These are phyloP conservation scores for Ceratocystis lukuohia DNA, from an alignment of 2,329 filamentous ascomycete species.

Conservation along the genomic window DNA sequence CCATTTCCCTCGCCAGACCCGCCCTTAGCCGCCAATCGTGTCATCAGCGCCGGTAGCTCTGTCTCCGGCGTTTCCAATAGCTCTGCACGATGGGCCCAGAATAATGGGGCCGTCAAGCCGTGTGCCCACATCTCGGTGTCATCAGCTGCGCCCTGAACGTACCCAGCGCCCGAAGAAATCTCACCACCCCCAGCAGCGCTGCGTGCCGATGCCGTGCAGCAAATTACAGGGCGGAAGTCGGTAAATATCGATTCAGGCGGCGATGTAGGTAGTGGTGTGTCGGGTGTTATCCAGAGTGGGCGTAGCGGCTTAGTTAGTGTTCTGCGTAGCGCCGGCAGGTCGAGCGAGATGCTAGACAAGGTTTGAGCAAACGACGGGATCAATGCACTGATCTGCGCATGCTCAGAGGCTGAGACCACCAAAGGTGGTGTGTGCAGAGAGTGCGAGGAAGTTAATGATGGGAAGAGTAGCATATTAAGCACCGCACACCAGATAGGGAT, in stretches of 20 bases:
- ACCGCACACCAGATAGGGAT: conserved; percentile 88
- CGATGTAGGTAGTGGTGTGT: conserved; percentile 35
- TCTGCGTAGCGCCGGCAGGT: conserved; percentile 39
- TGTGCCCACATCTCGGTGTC: conserved; percentile 88
- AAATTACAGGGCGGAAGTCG: conserved; percentile 58
- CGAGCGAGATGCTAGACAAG: conserved; percentile 44
- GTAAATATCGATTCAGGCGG: conserved; percentile 32
- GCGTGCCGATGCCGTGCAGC: conserved; percentile 70
- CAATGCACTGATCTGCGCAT: conserved; percentile 58
- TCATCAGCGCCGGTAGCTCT: conserved; percentile 42
- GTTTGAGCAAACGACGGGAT: conserved; percentile 42
- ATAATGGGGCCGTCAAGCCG: conserved; percentile 62
- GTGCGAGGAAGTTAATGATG: conserved; percentile 32
- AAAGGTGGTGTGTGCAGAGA: conserved; percentile 57
- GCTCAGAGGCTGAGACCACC: conserved; percentile 60
- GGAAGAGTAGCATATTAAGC: conserved; percentile 67
- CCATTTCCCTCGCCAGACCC: conserved; percentile 16
- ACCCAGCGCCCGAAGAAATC: conserved; percentile 46
- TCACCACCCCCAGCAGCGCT: conserved; percentile 51
- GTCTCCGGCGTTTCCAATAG: conserved; percentile 54
- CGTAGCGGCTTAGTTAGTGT: conserved; percentile 58
- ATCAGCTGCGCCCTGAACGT: conserved; percentile 89
- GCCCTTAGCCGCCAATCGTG: conserved; percentile 26
- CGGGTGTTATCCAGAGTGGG: conserved; percentile 67
- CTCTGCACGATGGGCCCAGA: conserved; percentile 55